phyloP scores from a whole-genome alignment of 2,329 filamentous ascomycete genomes.

The Monosporascus sp. region DNA sequence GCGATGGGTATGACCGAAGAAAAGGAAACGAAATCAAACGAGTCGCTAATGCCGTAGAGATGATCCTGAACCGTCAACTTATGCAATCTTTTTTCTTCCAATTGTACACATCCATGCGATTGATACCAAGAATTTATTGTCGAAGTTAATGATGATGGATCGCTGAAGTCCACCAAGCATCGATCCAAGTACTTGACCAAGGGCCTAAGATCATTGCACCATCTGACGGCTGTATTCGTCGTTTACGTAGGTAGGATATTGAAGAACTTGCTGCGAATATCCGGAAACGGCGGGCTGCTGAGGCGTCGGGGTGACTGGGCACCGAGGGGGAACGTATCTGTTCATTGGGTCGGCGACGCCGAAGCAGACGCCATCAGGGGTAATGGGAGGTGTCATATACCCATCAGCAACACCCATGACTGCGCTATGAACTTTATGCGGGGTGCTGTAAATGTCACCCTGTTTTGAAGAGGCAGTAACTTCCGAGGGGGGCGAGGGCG shows the following conservation, averaged over 20 bases:
- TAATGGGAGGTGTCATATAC: conserved; percentile 81
- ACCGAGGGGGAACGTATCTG: conserved; percentile 49
- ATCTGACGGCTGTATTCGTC: conserved; percentile 30
- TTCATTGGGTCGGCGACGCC: conserved; percentile 34
- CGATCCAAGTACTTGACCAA: conserved; percentile 1
- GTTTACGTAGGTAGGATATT: conserved; percentile 41
- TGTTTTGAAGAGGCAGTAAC: conserved; percentile 42
- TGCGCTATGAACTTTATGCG: conserved; percentile 66
- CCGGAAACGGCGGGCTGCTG: conserved; percentile 32
- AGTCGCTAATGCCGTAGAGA: conserved; percentile 44
- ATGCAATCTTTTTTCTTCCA: conserved; percentile 39
- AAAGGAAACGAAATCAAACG: conserved; percentile 29
- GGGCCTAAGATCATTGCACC: conserved; percentile 14
- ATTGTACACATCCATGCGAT: conserved; percentile 30
- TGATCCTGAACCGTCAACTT: conserved; percentile 37
- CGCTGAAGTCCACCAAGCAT: conserved; percentile 7
- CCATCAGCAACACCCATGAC: conserved; percentile 61
- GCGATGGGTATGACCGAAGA: conserved; percentile 28
- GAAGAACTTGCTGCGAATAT: conserved; percentile 36
- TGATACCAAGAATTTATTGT: background rate
- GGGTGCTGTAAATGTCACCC: conserved; percentile 67
- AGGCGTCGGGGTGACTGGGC: conserved; percentile 59
- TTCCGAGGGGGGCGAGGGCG: conserved; percentile 56
- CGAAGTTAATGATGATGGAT: conserved; percentile 6
- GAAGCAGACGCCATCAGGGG: conserved; percentile 63